phyloP scores from a whole-genome alignment of 1,284 basidiomycete species.

The Mycosarcoma mackinlayi region DNA sequence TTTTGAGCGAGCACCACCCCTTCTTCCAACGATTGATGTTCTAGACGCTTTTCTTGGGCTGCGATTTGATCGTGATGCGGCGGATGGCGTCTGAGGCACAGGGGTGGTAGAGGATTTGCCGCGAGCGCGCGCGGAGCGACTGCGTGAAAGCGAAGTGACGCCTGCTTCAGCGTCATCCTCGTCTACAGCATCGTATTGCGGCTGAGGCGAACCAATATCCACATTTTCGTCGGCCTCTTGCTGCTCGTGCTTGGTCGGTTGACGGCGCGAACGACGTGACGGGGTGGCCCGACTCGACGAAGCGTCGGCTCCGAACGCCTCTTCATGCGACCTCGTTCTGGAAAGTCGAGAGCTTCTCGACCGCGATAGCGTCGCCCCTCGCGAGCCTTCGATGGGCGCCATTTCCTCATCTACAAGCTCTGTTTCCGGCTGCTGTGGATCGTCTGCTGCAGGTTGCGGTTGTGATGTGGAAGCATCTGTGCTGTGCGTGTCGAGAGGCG shows the following conservation, averaged over 20 bases:
- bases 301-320: slow-evolving; percentile 19
- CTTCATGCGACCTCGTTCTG: slow-evolving; percentile 30
- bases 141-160: slow-evolving; percentile 20
- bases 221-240: slow-evolving; percentile 13
- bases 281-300: slow-evolving; percentile 22
- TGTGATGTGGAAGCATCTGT: slow-evolving; percentile 1
- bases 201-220: slow-evolving; percentile 14
- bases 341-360: slow-evolving; percentile 28
- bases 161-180: slow-evolving; percentile 12
- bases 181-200: slow-evolving; percentile 9
- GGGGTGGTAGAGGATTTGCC: slow-evolving; percentile 32
- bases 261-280: slow-evolving; percentile 37
- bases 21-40: slow-evolving; percentile 23
- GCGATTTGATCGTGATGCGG: slow-evolving; percentile 11
- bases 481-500: not conserved
- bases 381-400: slow-evolving; percentile 12
- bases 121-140: slow-evolving; percentile 23
- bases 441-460: not conserved
- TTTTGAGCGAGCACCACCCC: slow-evolving; percentile 5
- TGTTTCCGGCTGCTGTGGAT: not conserved
- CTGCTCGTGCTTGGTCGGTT: slow-evolving; percentile 28
- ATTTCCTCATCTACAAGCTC: slow-evolving; percentile 27
- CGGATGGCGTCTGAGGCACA: slow-evolving; percentile 23
- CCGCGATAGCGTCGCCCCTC: slow-evolving; percentile 15
- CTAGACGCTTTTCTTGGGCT: slow-evolving; percentile 27